Evolutionary conservation across 306 rosid genomes (phyloP).

Genomic region (Rubus parviflorus): DNA sequence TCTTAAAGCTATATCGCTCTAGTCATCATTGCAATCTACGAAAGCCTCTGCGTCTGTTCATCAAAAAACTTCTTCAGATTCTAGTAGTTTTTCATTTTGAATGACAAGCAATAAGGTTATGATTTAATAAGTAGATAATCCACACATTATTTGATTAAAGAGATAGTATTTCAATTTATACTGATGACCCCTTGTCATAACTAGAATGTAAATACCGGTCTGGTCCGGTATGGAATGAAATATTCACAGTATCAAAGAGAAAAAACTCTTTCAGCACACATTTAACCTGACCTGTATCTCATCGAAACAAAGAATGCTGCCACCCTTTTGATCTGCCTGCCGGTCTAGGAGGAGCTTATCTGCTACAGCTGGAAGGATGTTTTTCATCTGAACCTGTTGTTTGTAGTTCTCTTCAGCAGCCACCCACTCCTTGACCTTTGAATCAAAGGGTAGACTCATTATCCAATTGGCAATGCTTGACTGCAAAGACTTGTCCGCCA

Average conservation of each 20-base stretch:
- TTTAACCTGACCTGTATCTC: conserved; percentile 78
- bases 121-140: neutral
- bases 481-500: conserved; percentile 66
- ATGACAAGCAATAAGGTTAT: neutral
- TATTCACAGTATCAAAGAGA: neutral
- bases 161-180: neutral
- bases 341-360: conserved; percentile 69
- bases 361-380: conserved; percentile 93
- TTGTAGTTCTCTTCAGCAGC: conserved; percentile 88
- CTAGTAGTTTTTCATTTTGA: neutral
- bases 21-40: neutral
- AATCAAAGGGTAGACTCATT: conserved; percentile 79
- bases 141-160: neutral
- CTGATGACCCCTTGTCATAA: neutral
- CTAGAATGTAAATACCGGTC: neutral
- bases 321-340: conserved; percentile 66
- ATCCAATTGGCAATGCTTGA: conserved; percentile 81
- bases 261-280: conserved; percentile 3
- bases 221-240: neutral
- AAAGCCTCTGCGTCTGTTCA: neutral
- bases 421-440: conserved; percentile 88
- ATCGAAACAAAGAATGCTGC: conserved; percentile 89
- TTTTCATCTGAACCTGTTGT: conserved; percentile 78
- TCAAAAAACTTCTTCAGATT: neutral
- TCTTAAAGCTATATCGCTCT: too few species aligned